These are phyloP conservation scores for Chrysoporthe deuterocubensis DNA, from an alignment of 2,329 filamentous ascomycete genomes.

Conservation along the genomic window DNA sequence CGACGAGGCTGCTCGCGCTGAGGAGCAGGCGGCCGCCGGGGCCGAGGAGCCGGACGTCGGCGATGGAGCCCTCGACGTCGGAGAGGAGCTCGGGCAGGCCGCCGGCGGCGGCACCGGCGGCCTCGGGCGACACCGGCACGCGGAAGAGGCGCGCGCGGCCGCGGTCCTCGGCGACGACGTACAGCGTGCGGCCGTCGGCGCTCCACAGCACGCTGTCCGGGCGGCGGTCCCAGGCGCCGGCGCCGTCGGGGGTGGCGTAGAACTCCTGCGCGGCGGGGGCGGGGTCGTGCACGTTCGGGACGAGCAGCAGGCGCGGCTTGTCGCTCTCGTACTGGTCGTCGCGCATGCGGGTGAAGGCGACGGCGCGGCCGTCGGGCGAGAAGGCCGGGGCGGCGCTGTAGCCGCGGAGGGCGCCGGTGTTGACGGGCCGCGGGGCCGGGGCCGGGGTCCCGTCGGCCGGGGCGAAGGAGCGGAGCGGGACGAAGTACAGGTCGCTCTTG, in stretches of 20 bases:
- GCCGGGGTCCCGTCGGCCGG: slow-evolving; percentile 54
- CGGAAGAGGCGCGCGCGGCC: slow-evolving; percentile 67
- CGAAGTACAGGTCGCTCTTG: slow-evolving; percentile 79
- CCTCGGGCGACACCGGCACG: slow-evolving; percentile 58
- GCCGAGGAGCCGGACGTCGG: slow-evolving; percentile 56
- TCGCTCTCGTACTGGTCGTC: slow-evolving; percentile 80
- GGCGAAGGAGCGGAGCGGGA: slow-evolving; percentile 65
- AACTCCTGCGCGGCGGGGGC: slow-evolving; percentile 62
- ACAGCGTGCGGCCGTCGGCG: slow-evolving; percentile 64
- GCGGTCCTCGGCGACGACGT: slow-evolving; percentile 73
- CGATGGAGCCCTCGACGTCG: slow-evolving; percentile 55
- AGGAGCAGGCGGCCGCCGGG: slow-evolving; percentile 60
- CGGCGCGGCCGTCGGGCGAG: slow-evolving; percentile 69
- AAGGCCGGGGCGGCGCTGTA: slow-evolving; percentile 72
- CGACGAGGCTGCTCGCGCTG: slow-evolving; percentile 69
- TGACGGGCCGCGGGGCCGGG: slow-evolving; percentile 55
- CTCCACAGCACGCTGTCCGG: slow-evolving; percentile 63
- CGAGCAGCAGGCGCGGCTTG: slow-evolving; percentile 68
- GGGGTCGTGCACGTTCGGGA: slow-evolving; percentile 63
- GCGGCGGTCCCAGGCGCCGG: slow-evolving; percentile 64
- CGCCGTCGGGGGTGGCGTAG: slow-evolving; percentile 64
- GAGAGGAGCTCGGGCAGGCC: slow-evolving; percentile 55
- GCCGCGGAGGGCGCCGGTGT: slow-evolving; percentile 63
- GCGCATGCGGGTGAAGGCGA: slow-evolving; percentile 82
- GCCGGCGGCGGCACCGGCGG: slow-evolving; percentile 52